Evolutionary conservation across 371 early-diverging fungal genomes (phyloP), one percentile per base, ranked within the genome.

Genomic region (Mycotypha africana): DNA sequence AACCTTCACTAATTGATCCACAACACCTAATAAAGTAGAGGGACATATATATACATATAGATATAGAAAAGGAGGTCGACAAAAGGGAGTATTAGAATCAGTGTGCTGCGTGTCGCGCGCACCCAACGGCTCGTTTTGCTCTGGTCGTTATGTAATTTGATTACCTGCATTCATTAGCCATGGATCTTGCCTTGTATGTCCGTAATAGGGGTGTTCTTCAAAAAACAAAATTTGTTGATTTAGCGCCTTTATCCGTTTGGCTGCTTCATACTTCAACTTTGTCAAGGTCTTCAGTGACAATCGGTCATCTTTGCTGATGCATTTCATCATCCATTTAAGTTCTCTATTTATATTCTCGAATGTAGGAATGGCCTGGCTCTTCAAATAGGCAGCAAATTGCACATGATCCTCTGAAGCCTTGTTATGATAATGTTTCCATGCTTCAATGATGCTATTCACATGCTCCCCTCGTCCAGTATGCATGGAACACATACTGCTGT

Each of bases 121-220:
- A n/a, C n/a, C n/a, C n/a, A n/a, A n/a, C n/a, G n/a, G n/a, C n/a
- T n/a, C n/a, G n/a, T n/a, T n/a, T 16, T n/a, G 3, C 36, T 8
- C 11, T n/a, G n/a, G n/a, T n/a, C n/a, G 5, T 11, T 28, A 28
- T 28, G 11, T 28, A 8, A 7, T 1, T n/a, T 6, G 16, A 19
- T 49, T 59, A 64, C 67, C 59, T 38, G 71, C 59, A 51, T 70
- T 70, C 28, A 67, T 39, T 20, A 70, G 23, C 71, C 71, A 70
- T 4, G 71, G 71, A 41, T 70, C 71, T 32, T 49, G 34, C 21
- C 62, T 64, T 0, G 17, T 57, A 23, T 55, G 36, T 0, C 60
- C 67, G 40, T 57, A 58, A 28, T 65, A 53, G 0, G 70, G 63
- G 40, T 70, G 58, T 6, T 67, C 55, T 30, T 70, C 65, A 38